Conservation (phyloP, 2,329 filamentous ascomycete genomes). For the Cladosporium sp. region DNA sequence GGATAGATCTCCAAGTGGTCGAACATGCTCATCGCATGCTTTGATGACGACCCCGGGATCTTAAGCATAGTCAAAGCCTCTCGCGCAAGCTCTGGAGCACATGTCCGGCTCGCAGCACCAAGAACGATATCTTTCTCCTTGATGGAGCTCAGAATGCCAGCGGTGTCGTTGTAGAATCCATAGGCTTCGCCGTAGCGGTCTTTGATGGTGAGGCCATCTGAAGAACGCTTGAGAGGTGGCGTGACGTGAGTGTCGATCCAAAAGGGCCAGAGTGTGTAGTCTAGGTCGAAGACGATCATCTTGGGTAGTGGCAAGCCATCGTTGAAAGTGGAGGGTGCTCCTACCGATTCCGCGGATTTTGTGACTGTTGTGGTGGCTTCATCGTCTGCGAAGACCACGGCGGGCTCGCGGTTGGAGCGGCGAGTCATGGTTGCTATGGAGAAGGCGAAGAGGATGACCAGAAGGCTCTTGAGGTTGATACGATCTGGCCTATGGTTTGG, state of each 20-base stretch:
- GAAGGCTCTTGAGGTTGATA: not conserved
- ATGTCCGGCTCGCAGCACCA: slow-evolving; percentile 78
- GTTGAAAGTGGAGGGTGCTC: slow-evolving; percentile 58
- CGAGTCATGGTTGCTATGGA: slow-evolving; percentile 12
- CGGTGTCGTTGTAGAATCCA: slow-evolving; percentile 51
- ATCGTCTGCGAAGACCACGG: slow-evolving; percentile 10
- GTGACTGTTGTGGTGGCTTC: slow-evolving; percentile 39
- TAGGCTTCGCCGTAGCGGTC: slow-evolving; percentile 52
- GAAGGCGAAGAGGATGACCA: not conserved
- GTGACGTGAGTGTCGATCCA: slow-evolving; percentile 95
- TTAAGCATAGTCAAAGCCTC: slow-evolving; percentile 78
- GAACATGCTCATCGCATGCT: slow-evolving; percentile 54
- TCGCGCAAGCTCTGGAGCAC: slow-evolving; percentile 74
- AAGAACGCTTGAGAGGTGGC: slow-evolving; percentile 63
- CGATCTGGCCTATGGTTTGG: not conserved
- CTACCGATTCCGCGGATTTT: slow-evolving; percentile 39
- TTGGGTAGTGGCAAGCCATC: slow-evolving; percentile 74
- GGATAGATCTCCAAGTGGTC: slow-evolving; percentile 67
- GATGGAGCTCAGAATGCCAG: slow-evolving; percentile 59
- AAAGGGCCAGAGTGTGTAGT: slow-evolving; percentile 99
- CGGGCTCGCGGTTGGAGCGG: slow-evolving; percentile 10
- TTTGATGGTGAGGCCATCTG: slow-evolving; percentile 51
- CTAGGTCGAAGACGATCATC: slow-evolving; percentile 89
- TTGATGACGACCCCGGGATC: slow-evolving; percentile 55
- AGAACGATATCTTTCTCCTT: slow-evolving; percentile 58